Conservation (phyloP, 371 early-diverging fungal genomes). For the Mucor plumbeus region DNA sequence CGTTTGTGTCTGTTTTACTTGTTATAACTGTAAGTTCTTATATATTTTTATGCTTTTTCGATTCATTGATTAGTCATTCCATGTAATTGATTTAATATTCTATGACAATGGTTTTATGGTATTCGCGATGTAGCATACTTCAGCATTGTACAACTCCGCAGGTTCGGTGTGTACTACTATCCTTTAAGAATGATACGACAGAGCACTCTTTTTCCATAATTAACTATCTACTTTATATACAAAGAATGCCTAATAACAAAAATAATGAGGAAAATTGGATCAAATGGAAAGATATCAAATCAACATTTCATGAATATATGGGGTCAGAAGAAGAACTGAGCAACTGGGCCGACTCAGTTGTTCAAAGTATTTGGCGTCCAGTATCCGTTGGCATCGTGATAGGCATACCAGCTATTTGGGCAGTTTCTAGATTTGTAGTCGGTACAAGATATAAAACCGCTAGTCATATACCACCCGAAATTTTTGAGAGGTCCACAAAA, state of each 20-base stretch:
- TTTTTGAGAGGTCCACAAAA: conserved; percentile 33
- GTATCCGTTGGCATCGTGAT: conserved; percentile 24
- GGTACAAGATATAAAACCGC: conserved; percentile 53
- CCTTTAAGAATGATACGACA: background rate
- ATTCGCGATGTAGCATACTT: background rate
- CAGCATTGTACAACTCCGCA: background rate
- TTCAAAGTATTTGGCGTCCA: conserved; percentile 44
- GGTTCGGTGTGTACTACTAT: background rate
- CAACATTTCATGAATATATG: background rate
- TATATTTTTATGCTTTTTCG: too few species aligned
- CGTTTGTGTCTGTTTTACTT: background rate
- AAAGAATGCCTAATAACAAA: conserved; percentile 3
- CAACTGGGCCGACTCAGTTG: conserved; percentile 34
- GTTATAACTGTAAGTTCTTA: too few species aligned
- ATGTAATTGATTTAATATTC: background rate
- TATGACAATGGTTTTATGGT: background rate
- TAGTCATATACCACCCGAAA: conserved; percentile 58
- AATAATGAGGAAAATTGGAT: background rate
- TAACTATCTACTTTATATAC: background rate
- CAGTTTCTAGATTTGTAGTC: conserved; percentile 28
- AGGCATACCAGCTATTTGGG: conserved; percentile 30
- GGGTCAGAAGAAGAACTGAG: conserved; percentile 10
- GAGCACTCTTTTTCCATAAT: background rate
- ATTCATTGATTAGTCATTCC: too few species aligned
- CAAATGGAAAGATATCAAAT: conserved; percentile 1